Evolutionary conservation across 805 yeast species (phyloP).

Genomic region (Yarrowia sp.): DNA sequence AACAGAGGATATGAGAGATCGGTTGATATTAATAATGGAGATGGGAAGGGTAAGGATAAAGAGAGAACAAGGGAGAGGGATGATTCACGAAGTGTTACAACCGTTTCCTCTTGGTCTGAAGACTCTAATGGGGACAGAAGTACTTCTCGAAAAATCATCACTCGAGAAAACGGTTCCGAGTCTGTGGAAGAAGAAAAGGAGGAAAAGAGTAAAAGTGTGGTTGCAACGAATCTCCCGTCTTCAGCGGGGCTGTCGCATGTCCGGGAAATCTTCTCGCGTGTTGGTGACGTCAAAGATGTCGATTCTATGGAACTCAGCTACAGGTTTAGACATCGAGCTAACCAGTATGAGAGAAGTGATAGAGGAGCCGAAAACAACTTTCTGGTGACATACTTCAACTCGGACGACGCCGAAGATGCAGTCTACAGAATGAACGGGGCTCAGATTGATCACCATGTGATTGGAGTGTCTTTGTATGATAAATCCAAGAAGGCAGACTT

Average conservation of each 20-base stretch:
- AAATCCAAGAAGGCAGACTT: not conserved
- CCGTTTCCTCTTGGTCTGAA: not conserved
- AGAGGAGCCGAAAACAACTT: not conserved
- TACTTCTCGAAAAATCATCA: not conserved
- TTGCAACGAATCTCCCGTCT: not conserved
- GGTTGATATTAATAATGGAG: not conserved
- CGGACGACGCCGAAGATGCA: not conserved
- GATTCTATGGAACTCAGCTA: slow-evolving; percentile 33
- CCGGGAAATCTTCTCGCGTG: not conserved
- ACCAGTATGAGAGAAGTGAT: slow-evolving; percentile 27
- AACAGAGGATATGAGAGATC: not conserved
- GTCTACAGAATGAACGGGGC: slow-evolving; percentile 3
- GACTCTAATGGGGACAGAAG: not conserved
- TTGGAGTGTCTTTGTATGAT: not conserved
- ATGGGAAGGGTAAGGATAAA: not conserved
- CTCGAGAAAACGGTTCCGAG: not conserved
- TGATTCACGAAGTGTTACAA: not conserved
- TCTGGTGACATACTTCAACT: not conserved
- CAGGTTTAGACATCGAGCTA: slow-evolving; percentile 27
- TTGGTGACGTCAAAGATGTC: slow-evolving; percentile 34
- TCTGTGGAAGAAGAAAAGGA: not conserved
- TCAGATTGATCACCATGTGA: not conserved
- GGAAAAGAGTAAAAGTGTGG: not conserved
- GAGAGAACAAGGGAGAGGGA: not conserved
- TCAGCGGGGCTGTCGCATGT: not conserved